These are phyloP conservation scores for Cladorrhinum samala DNA, from an alignment of 495 filamentous ascomycete genomes.

Conservation along the genomic window DNA sequence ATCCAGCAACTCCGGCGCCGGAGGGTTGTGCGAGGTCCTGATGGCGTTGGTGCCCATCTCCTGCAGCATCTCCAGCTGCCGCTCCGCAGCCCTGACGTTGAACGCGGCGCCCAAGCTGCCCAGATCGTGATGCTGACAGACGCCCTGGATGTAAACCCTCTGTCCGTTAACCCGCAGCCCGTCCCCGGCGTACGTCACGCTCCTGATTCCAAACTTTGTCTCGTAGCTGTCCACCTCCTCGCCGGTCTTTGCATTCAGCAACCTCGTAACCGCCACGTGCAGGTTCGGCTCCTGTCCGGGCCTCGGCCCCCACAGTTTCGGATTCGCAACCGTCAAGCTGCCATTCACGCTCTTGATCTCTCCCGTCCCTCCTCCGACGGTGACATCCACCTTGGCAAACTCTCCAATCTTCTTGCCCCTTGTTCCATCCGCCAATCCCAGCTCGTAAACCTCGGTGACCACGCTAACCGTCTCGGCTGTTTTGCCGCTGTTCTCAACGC, in stretches of 20 bases:
- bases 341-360: constrained; percentile 27
- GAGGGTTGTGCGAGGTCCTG: constrained; percentile 46
- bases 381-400: constrained; percentile 19
- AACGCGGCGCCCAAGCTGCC: constrained; percentile 43
- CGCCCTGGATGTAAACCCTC: constrained; percentile 34
- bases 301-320: constrained; percentile 43
- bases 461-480: constrained; percentile 19
- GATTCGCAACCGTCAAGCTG: constrained; percentile 30
- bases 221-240: constrained; percentile 39
- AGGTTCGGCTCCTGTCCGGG: constrained; percentile 39
- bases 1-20: constrained; percentile 48
- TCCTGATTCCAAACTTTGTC: constrained; percentile 44
- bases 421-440: constrained; percentile 20
- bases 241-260: constrained; percentile 16
- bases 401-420: constrained; percentile 17
- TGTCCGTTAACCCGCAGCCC: constrained; percentile 40
- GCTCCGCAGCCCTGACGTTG: constrained; percentile 37
- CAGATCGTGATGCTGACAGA: constrained; percentile 43
- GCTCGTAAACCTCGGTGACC: constrained; percentile 21
- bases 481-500: constrained; percentile 34
- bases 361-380: constrained; percentile 25
- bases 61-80: constrained; percentile 40
- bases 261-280: constrained; percentile 39
- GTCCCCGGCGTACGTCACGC: constrained; percentile 32
- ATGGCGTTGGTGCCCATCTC: constrained; percentile 46